Evolutionary conservation across 768 basidiomycete genomes (phyloP), one percentile per base, ranked within the genome.

Genomic region (Wakefieldia striispora): DNA sequence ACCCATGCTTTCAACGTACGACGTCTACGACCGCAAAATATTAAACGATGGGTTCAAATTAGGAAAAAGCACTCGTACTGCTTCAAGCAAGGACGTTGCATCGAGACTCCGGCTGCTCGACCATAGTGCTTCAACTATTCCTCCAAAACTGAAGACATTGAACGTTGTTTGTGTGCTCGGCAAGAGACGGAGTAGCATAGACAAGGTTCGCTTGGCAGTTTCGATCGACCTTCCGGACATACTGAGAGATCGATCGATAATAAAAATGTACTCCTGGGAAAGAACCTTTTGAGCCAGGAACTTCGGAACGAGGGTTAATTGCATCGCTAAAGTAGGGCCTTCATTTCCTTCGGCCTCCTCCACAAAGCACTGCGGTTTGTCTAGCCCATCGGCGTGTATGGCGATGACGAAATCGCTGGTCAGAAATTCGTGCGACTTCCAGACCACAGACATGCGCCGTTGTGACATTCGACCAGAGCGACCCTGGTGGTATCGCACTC

Each of bases 81-180:
- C 79, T 27, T 56, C 36, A 1, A 35, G 36, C 53, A 82, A 50
- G 10, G 62, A 62, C 0, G 33, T 17, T 39, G 55, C 55, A 48
- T 63, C 51, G 43, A 77, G 78, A 0, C 12, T 17, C 20, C 50
- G 51, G 45, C 77, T 75, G 0, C 20, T 37, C 0, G 33, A 20
- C 76, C 76, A 81, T 3, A 81, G 54, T 8, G 58, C 39, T 4
- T 49, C 51, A 6, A 61, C 61, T 0, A 11, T 0, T 10, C 1
- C 41, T 0, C 79, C 81, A 56, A 85, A 86, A 45, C 75, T 76
- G 46, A 80, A 71, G n/a, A 86, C 69, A 44, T 86, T 86, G 69
- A 86, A 81, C 1, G 43, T 56, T 0, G 80, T 76, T 4, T 68
- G 68, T 0, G 53, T 33, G 21, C 37, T 48, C 0, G 82, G 80